Base-by-base conservation (phyloP, 2,329 filamentous ascomycete genomes). In the Neurospora sp. region DNA sequence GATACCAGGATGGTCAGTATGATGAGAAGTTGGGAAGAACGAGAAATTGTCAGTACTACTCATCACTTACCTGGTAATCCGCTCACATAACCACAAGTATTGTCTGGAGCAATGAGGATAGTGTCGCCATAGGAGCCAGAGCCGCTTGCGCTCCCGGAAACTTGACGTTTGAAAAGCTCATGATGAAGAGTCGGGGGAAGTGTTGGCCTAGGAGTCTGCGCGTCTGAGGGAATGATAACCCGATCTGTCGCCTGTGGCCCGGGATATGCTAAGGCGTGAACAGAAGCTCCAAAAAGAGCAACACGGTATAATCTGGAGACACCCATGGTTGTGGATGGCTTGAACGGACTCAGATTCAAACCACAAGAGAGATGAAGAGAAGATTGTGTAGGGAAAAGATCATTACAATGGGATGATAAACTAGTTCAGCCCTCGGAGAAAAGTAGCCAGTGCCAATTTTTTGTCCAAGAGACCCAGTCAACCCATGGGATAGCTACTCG, bases 51-150 rank as follows among this genome's bases (percentile, higher is more conserved):
- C 65, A 67, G 17, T n/a, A 38, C 41, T 15, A 11, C 1, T 15
- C 2, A 6, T 10, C 17, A 74, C 75, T 69, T 74, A 82, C 81
- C 78, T 12, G 78, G 69, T 37, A 77, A 78, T 39, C 81, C 84
- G 38, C 78, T 79, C 46, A 86, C 76, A 74, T 80, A 86, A 72
- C 84, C 85, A 70, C 85, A 86, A 0, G 82, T 85, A 71, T 84
- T 83, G 74, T 85, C 83, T 1, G 82, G 81, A 11, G 80, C 84
- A 69, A 83, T 74, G n/a, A 84, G 78, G 37, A 82, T 78, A 0
- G 79, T 82, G 19, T 76, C 70, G 0, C 46, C 67, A n/a, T 71
- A 62, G 12, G 52, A 62, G 23, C 52, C 52, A 33, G 52, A 62
- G 23, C 23, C 52, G 52, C 52, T 33, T 62, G 11, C 52, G 52